Percentiles rank a stretch among this genome's conserved stretches.
Conservation (phyloP, 2,329 filamentous ascomycete genomes). For the Xylariaceae sp. region DNA sequence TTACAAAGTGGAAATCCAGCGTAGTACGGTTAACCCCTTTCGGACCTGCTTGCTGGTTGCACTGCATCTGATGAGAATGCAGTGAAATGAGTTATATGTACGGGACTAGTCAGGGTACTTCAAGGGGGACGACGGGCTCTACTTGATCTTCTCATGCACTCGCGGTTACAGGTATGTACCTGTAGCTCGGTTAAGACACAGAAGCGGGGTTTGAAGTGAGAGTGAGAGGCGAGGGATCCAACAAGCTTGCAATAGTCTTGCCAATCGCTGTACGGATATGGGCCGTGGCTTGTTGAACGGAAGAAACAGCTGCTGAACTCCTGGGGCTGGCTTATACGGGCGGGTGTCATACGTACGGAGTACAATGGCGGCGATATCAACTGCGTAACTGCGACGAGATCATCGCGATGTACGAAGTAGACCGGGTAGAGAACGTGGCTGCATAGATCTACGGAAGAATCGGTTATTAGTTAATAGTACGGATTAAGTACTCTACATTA, state of each 20-base stretch:
- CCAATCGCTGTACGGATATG: not conserved
- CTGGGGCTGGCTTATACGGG: no score
- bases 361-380: no score
- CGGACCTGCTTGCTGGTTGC: not conserved
- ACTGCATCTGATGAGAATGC: not conserved
- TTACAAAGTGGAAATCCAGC: no score
- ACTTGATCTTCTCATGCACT: not conserved
- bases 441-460: no score
- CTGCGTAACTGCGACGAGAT: no score
- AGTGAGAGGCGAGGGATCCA: not conserved
- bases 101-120: not conserved
- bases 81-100: not conserved
- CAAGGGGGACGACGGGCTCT: not conserved
- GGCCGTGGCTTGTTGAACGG: not conserved
- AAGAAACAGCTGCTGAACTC: not conserved
- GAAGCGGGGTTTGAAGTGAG: constrained; percentile 22
- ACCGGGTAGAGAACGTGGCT: no score
- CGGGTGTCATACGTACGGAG: no score
- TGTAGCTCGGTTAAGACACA: constrained; percentile 4
- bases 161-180: not conserved
- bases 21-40: no score
- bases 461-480: no score
- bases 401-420: no score
- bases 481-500: no score
- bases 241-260: not conserved